Percentiles rank a stretch among this genome's conserved stretches.
phyloP scores from a whole-genome alignment of 108 stramenopile species.

The Seminavis robusta region DNA sequence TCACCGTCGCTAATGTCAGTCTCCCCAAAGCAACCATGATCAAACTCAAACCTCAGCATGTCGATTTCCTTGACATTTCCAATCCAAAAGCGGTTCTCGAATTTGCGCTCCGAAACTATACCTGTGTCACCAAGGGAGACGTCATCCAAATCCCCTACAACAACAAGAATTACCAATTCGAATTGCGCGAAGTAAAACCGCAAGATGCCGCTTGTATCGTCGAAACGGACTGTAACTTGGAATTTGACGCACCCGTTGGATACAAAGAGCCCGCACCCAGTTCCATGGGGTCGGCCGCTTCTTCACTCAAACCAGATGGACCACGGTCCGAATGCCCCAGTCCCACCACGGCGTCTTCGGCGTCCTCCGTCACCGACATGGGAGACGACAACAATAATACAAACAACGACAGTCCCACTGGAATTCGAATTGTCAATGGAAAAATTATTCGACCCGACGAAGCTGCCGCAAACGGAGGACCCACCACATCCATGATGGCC shows the following conservation, averaged over 20 bases:
- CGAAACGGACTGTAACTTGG: slow-evolving; percentile 94
- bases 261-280: slow-evolving; percentile 73
- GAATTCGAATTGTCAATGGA: slow-evolving; percentile 76
- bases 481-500: slow-evolving; percentile 45
- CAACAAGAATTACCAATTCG: slow-evolving; percentile 93
- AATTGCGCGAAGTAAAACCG: slow-evolving; percentile 90
- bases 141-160: slow-evolving; percentile 97
- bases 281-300: slow-evolving; percentile 7
- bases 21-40: slow-evolving; percentile 95
- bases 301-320: slow-evolving; percentile 27
- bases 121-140: slow-evolving; percentile 97
- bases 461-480: slow-evolving; percentile 2
- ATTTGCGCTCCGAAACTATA: slow-evolving; percentile 91
- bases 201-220: slow-evolving; percentile 92
- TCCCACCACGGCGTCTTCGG: slow-evolving; percentile 40
- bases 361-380: too few species aligned
- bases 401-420: slow-evolving; percentile 12
- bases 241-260: slow-evolving; percentile 94
- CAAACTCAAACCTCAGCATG: slow-evolving; percentile 97
- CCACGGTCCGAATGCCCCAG: slow-evolving; percentile 60
- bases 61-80: slow-evolving; percentile 98
- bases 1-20: slow-evolving; percentile 93
- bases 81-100: slow-evolving; percentile 98
- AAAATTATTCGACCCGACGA: slow-evolving; percentile 72
- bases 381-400: slow-evolving; percentile 9